These are phyloP conservation scores for Lactarius quietus DNA, from an alignment of 768 basidiomycete species.

Conservation along the genomic window DNA sequence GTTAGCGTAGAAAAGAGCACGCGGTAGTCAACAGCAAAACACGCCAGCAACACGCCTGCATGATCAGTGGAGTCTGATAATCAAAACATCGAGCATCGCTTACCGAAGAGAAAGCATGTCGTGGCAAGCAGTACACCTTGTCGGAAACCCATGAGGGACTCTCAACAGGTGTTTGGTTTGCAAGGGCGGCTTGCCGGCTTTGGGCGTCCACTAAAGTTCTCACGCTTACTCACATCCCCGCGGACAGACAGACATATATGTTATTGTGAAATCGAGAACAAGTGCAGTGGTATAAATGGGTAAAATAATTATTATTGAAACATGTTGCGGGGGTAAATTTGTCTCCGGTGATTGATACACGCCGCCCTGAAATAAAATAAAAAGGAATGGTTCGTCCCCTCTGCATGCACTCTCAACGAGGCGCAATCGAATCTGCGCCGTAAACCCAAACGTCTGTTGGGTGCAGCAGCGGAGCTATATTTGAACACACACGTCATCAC, in stretches of 20 bases:
- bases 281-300: slow-evolving; percentile 25
- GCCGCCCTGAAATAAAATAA: slow-evolving; percentile 10
- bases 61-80: slow-evolving; percentile 9
- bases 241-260: not conserved
- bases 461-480: slow-evolving; percentile 1
- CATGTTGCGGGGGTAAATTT: slow-evolving; percentile 26
- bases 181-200: not conserved
- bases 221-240: slow-evolving; percentile 3
- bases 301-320: slow-evolving; percentile 25
- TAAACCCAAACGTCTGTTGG: slow-evolving; percentile 1
- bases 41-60: slow-evolving; percentile 77
- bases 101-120: slow-evolving; percentile 87
- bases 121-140: slow-evolving; percentile 86
- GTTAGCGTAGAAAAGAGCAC: slow-evolving; percentile 69
- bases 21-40: slow-evolving; percentile 83
- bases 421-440: slow-evolving; percentile 3
- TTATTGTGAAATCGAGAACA: not conserved
- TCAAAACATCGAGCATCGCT: slow-evolving; percentile 29
- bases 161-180: not conserved
- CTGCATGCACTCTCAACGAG: slow-evolving; percentile 12
- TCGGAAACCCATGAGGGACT: slow-evolving; percentile 70
- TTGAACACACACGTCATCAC: slow-evolving; percentile 9
- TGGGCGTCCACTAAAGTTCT: slow-evolving; percentile 8
- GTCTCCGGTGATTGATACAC: slow-evolving; percentile 21
- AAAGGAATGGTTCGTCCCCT: not conserved